phyloP scores from a whole-genome alignment of 441 rosid species.

The Daphne laureola region DNA sequence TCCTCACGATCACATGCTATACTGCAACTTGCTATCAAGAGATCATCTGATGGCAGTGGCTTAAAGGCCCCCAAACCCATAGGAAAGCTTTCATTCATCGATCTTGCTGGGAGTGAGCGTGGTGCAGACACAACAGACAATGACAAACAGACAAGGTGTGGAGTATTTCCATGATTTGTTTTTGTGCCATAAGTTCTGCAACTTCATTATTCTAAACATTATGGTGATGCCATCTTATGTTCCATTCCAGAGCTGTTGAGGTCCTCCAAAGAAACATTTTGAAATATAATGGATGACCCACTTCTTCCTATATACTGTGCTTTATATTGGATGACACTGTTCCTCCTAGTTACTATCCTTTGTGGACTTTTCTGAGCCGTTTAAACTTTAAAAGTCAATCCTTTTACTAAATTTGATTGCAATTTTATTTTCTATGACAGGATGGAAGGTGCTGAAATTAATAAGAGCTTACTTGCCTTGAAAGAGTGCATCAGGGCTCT shows the following conservation, averaged over 20 bases:
- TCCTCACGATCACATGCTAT: slow-evolving; percentile 96
- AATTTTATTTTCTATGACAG: slow-evolving; percentile 28
- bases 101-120: slow-evolving; percentile 95
- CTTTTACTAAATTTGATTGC: background rate
- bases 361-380: no score
- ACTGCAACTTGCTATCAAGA: slow-evolving; percentile 88
- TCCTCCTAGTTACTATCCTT: no score
- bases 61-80: slow-evolving; percentile 70
- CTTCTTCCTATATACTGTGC: no score
- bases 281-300: no score
- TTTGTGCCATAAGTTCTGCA: no score
- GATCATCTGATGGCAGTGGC: slow-evolving; percentile 61
- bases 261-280: no score
- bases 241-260: no score
- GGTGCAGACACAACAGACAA: slow-evolving; percentile 97
- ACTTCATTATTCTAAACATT: no score
- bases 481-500: slow-evolving; percentile 91
- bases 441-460: slow-evolving; percentile 96
- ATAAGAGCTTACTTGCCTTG: slow-evolving; percentile 83
- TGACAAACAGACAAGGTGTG: slow-evolving; percentile 87
- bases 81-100: slow-evolving; percentile 88
- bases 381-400: no score
- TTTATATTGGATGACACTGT: no score
- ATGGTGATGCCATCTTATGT: no score
- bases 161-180: no score